These are phyloP conservation scores for Colletotrichum destructivum DNA, from an alignment of 2,329 filamentous ascomycete genomes.

Conservation along the genomic window DNA sequence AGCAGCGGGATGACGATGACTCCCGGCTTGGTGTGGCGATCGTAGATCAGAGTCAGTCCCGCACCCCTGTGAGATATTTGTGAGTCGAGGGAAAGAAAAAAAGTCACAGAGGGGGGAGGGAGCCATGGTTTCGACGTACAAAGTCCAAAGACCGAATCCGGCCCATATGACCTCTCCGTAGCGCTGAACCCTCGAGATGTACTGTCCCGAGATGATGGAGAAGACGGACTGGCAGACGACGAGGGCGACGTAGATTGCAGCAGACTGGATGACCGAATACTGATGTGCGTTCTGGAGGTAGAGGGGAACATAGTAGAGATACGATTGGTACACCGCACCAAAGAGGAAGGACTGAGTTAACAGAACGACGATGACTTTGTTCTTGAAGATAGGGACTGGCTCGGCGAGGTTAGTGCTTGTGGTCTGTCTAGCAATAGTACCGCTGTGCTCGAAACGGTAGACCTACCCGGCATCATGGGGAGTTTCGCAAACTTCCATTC, in stretches of 20 bases:
- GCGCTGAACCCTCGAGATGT: slow-evolving; percentile 69
- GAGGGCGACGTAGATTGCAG: slow-evolving; percentile 65
- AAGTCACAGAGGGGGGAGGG: too few species aligned
- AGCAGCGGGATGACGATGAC: slow-evolving; percentile 66
- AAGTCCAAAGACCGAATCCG: slow-evolving; percentile 54
- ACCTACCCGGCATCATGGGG: slow-evolving; percentile 48
- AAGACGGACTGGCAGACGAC: slow-evolving; percentile 62
- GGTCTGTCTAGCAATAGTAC: accelerated
- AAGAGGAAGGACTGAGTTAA: slow-evolving; percentile 73
- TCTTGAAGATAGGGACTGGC: slow-evolving; percentile 67
- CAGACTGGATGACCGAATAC: slow-evolving; percentile 60
- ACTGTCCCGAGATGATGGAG: slow-evolving; percentile 67
- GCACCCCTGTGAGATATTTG: slow-evolving; percentile 54
- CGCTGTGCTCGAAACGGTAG: neutral
- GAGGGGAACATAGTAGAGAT: slow-evolving; percentile 73
- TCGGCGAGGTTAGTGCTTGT: too few species aligned
- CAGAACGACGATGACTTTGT: slow-evolving; percentile 66
- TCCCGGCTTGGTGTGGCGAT: slow-evolving; percentile 59
- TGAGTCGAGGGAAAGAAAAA: too few species aligned
- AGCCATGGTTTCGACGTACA: slow-evolving; percentile 45
- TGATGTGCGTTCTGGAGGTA: slow-evolving; percentile 71
- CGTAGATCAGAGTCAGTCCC: slow-evolving; percentile 67
- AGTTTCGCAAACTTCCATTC: slow-evolving; percentile 49
- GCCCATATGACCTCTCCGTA: slow-evolving; percentile 72
- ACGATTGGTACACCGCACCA: slow-evolving; percentile 71